Evolutionary conservation across 148 eudicot species (phyloP).

Genomic region (Spergularia marina): DNA sequence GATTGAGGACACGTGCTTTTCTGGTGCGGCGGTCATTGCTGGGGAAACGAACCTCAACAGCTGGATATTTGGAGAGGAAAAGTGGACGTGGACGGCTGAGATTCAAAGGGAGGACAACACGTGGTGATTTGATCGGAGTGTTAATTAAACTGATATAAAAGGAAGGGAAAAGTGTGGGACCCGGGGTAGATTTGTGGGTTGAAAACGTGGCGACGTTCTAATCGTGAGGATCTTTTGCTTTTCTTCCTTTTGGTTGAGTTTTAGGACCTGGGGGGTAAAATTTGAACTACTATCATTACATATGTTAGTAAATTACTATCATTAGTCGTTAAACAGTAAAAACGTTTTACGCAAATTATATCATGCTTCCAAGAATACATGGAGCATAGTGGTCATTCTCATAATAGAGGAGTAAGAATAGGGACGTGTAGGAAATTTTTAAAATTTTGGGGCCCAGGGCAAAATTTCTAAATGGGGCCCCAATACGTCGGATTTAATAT

Average conservation of each 20-base stretch:
- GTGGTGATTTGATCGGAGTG: slow-evolving; percentile 22
- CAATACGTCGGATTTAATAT: no score
- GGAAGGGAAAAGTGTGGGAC: slow-evolving; percentile 20
- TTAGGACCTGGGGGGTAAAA: not conserved
- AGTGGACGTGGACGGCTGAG: slow-evolving; percentile 29
- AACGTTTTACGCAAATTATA: no score
- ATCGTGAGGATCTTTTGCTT: slow-evolving; percentile 28
- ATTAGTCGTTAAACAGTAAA: no score
- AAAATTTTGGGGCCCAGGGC: no score
- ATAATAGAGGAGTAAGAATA: no score
- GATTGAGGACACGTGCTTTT: slow-evolving; percentile 19
- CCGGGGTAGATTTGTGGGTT: slow-evolving; percentile 21
- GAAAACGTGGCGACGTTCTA: slow-evolving; percentile 26
- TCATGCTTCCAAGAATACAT: no score
- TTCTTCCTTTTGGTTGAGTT: slow-evolving; percentile 20
- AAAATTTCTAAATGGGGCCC: no score
- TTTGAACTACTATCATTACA: no score
- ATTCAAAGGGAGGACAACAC: slow-evolving; percentile 18
- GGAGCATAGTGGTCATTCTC: no score
- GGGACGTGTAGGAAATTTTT: no score
- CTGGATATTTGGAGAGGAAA: not conserved
- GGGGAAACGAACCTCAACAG: slow-evolving; percentile 28
- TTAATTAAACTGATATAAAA: not conserved
- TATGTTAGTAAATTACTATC: no score
- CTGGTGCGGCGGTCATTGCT: slow-evolving; percentile 33